A percentile compares a stretch with the other conserved stretches of the same genome.
These are phyloP conservation scores for Hericium alpestre DNA, from an alignment of 768 basidiomycete species.

Conservation along the genomic window DNA sequence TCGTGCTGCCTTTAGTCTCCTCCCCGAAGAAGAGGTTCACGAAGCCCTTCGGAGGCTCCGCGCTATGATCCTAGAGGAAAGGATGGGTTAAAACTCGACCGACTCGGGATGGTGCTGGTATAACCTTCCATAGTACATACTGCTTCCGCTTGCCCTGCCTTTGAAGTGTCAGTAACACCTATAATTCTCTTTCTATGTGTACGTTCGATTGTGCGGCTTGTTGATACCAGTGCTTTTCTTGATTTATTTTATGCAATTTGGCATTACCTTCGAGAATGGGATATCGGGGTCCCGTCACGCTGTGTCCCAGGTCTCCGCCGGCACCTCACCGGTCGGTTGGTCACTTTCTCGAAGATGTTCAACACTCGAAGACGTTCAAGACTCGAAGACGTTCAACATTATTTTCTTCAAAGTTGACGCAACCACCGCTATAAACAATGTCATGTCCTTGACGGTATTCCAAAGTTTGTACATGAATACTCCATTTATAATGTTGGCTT, in stretches of 20 bases:
- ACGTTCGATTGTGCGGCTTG: not conserved
- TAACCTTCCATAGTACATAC: not conserved
- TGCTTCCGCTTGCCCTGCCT: not conserved
- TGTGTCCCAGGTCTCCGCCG: too few relatives aligned
- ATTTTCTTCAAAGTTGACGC: too few relatives aligned
- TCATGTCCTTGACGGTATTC: too few relatives aligned
- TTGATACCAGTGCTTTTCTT: not conserved
- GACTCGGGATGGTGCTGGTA: not conserved
- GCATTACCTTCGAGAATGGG: not conserved
- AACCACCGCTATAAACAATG: too few relatives aligned
- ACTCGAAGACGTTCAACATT: too few relatives aligned
- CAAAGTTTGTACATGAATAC: too few relatives aligned
- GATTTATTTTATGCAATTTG: not conserved
- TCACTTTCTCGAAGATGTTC: too few relatives aligned
- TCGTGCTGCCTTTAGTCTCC: constrained; percentile 74
- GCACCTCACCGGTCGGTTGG: too few relatives aligned
- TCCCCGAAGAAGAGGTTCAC: constrained; percentile 58
- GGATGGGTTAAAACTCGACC: not conserved
- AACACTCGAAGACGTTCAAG: too few relatives aligned
- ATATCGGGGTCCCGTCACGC: too few relatives aligned
- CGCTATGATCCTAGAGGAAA: constrained; percentile 16
- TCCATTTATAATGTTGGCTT: too few relatives aligned
- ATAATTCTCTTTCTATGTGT: not conserved
- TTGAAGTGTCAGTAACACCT: not conserved
- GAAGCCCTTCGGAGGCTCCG: constrained; percentile 57